phyloP scores from a whole-genome alignment of 371 early-diverging fungal genomes.

The Mortierella sp. region DNA sequence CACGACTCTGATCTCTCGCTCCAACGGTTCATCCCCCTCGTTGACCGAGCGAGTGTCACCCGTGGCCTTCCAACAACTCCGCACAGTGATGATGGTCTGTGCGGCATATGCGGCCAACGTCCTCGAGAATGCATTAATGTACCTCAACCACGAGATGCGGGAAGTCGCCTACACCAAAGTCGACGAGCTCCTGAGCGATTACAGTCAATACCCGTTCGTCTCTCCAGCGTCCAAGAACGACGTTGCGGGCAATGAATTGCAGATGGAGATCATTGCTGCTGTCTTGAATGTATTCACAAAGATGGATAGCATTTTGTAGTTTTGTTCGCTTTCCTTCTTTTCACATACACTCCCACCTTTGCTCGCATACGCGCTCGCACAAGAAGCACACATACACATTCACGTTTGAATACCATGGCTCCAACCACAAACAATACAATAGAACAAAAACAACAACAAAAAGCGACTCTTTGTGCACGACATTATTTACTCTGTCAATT shows the following conservation, averaged over 20 bases:
- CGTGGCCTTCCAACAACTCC: conserved; percentile 61
- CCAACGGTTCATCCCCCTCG: conserved; percentile 56
- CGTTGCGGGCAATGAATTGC: conserved; percentile 67
- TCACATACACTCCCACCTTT: not conserved
- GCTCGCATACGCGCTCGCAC: not conserved
- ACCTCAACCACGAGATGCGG: conserved; percentile 86
- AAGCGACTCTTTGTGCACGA: not conserved
- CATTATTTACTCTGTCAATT: not conserved
- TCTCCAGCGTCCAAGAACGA: conserved; percentile 68
- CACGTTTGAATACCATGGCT: not conserved
- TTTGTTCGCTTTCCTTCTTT: not conserved
- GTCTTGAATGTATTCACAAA: conserved; percentile 87
- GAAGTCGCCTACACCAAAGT: conserved; percentile 91
- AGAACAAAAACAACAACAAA: not conserved
- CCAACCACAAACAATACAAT: not conserved
- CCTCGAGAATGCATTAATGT: conserved; percentile 91
- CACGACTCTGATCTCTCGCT: conserved; percentile 75
- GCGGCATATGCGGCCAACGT: conserved; percentile 97
- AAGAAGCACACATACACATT: not conserved
- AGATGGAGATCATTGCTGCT: conserved; percentile 80
- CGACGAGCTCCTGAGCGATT: conserved; percentile 91
- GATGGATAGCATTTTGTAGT: conserved; percentile 87
- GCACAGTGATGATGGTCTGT: conserved; percentile 91
- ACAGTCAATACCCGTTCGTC: conserved; percentile 83
- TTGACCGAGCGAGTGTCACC: conserved; percentile 60